Base-by-base conservation (phyloP, 1,284 basidiomycete genomes). In the Phenoliferia sp. region DNA sequence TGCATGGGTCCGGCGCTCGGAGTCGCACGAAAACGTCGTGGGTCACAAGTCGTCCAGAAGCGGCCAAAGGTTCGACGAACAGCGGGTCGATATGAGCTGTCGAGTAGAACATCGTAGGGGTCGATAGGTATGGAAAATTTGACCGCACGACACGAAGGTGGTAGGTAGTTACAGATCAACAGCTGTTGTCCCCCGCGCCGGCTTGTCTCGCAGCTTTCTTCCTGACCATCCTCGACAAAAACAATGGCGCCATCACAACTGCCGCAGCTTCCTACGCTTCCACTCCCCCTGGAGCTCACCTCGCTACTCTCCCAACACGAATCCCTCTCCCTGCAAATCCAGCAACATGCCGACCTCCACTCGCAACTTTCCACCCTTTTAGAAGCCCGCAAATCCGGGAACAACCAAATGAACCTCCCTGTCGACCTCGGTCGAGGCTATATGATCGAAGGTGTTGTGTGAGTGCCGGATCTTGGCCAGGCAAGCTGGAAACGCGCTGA, bases 401-500 rank as follows among this genome's bases (percentile, higher is more conserved):
- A 71, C 22, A 58, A 26, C 0, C 34, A 31, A 28, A 71, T 66
- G 69, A 22, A 64, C 2, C 16, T 66, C 1, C 39, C 61, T 1
- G 67, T 71, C 5, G 65, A 66, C n/a, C 34, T 69, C 17, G 67
- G 67, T 0, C 28, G 44, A 29, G 67, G 65, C 15, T 71, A 63
- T 58, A 61, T 33, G 10, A 62, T 48, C 3, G 62, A 71, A 39
- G 67, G 69, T 15, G 67, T 71, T 56, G 64, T 69, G 69, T 71
- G 44, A 39, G 69, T 64, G 26, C 9, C n/a, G 6, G 1, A 19
- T 34, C 26, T 31, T 35, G 17, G 26, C 22, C 32, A 19, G 7
- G 1, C 26, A 1, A 5, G n/a, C 31, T 3, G 12, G 19, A 15
- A 10, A 29, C 19, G n/a, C n/a, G n/a, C 56, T 33, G 26, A 39